A percentile compares a stretch with the other conserved stretches of the same genome.
These are phyloP conservation scores for Neurospora sublineolata DNA, from an alignment of 495 filamentous ascomycete species.

Conservation along the genomic window DNA sequence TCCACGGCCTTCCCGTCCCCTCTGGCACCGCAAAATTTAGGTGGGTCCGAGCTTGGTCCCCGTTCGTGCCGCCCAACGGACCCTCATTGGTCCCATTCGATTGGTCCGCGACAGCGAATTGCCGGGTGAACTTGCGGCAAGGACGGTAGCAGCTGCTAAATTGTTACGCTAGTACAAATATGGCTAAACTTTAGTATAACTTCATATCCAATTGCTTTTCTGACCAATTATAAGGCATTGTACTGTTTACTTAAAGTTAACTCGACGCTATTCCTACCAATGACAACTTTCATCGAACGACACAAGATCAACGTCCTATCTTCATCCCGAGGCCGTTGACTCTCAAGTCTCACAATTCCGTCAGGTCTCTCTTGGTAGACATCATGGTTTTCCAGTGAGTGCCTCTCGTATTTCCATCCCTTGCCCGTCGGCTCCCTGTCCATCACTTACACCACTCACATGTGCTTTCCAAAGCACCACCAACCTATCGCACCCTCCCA, in stretches of 20 bases:
- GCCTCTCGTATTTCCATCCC: too few species aligned
- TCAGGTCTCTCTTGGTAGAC: neutral
- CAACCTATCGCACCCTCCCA: too few species aligned
- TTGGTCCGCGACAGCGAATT: neutral
- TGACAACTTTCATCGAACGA: neutral
- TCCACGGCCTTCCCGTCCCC: neutral
- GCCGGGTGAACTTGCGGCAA: neutral
- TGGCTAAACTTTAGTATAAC: neutral
- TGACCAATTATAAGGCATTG: neutral
- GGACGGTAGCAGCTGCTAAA: neutral
- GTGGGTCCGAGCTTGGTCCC: constrained; percentile 2
- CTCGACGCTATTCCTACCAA: neutral
- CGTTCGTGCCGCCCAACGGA: neutral
- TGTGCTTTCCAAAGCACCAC: too few species aligned
- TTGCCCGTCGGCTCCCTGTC: neutral
- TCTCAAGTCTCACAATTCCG: neutral
- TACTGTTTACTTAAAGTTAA: neutral
- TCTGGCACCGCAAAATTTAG: constrained; percentile 3
- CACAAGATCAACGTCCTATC: neutral
- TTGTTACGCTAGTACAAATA: neutral
- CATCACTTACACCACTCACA: neutral
- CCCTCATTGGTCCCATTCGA: neutral
- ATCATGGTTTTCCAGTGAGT: neutral
- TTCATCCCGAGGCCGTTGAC: neutral
- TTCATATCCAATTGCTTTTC: neutral